These are phyloP conservation scores for Xylariales sp. DNA, from an alignment of 2,329 filamentous ascomycete genomes.

Conservation along the genomic window DNA sequence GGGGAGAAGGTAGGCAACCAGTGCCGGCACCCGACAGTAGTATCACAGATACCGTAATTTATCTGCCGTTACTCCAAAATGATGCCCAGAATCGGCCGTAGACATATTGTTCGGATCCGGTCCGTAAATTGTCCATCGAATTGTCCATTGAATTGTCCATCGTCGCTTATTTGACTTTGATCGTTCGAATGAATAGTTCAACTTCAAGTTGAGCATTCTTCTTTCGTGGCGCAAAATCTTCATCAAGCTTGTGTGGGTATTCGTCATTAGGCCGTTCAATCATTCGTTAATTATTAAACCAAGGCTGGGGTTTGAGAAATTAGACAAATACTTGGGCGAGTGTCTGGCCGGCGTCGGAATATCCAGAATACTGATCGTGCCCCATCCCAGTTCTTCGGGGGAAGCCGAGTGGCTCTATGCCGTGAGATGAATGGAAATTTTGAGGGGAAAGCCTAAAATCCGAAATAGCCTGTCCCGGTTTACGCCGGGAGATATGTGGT, in stretches of 20 bases:
- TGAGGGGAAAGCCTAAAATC: slow-evolving; percentile 56
- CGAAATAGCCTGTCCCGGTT: slow-evolving; percentile 59
- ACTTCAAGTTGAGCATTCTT: slow-evolving; percentile 50
- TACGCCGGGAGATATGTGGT: slow-evolving; percentile 59
- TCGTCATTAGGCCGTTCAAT: slow-evolving; percentile 52
- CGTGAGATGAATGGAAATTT: slow-evolving; percentile 50
- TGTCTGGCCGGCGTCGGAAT: slow-evolving; percentile 43
- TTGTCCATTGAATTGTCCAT: slow-evolving; percentile 45
- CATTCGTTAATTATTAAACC: slow-evolving; percentile 60
- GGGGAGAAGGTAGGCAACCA: slow-evolving; percentile 46
- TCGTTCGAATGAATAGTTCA: slow-evolving; percentile 46
- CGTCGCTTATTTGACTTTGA: slow-evolving; percentile 45
- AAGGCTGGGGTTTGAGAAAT: slow-evolving; percentile 52
- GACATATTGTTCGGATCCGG: slow-evolving; percentile 42
- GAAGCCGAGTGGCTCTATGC: slow-evolving; percentile 56
- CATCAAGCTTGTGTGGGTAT: slow-evolving; percentile 52
- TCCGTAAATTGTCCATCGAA: slow-evolving; percentile 45
- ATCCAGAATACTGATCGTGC: slow-evolving; percentile 26
- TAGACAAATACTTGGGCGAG: slow-evolving; percentile 52
- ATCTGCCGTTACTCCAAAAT: slow-evolving; percentile 43
- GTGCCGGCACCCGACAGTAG: slow-evolving; percentile 47
- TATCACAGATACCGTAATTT: slow-evolving; percentile 45
- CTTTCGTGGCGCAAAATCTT: slow-evolving; percentile 58
- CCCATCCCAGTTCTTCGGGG: slow-evolving; percentile 51
- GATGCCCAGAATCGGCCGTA: slow-evolving; percentile 46